phyloP scores from a whole-genome alignment of 2,329 filamentous ascomycete species.

The Aspergillus glaucus region DNA sequence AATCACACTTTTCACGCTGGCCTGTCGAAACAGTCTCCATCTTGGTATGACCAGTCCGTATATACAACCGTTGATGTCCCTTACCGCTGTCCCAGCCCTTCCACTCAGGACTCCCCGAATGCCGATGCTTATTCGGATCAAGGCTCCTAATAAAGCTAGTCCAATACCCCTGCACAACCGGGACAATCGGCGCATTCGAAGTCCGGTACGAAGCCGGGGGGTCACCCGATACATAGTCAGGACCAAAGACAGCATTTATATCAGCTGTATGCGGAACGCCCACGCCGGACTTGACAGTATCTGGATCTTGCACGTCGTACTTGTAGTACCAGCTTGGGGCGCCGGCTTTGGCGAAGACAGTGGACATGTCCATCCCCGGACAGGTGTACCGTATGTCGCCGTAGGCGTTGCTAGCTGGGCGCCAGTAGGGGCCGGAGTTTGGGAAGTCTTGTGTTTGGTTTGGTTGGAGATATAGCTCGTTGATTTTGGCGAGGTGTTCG shows the following conservation, averaged over 20 bases:
- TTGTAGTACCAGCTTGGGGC: slow-evolving; percentile 59
- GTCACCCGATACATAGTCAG: slow-evolving; percentile 43
- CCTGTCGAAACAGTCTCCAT: slow-evolving; percentile 41
- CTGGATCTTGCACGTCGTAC: slow-evolving; percentile 60
- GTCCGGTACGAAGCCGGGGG: slow-evolving; percentile 52
- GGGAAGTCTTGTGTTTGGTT: slow-evolving; percentile 42
- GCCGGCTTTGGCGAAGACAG: slow-evolving; percentile 30
- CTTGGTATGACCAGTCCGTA: slow-evolving; percentile 39
- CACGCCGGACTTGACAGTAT: slow-evolving; percentile 46
- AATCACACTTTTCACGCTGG: slow-evolving; percentile 43
- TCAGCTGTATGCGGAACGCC: slow-evolving; percentile 66
- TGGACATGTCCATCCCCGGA: slow-evolving; percentile 52
- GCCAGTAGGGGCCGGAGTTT: slow-evolving; percentile 51
- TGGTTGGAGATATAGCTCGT: slow-evolving; percentile 51
- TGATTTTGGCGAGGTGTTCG: slow-evolving; percentile 47
- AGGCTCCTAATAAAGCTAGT: slow-evolving; percentile 62
- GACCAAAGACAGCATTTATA: slow-evolving; percentile 61
- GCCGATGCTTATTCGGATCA: slow-evolving; percentile 57
- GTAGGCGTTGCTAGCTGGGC: slow-evolving; percentile 52
- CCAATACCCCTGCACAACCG: slow-evolving; percentile 65
- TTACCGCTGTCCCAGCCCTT: slow-evolving; percentile 34
- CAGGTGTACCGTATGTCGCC: slow-evolving; percentile 63
- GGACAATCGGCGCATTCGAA: slow-evolving; percentile 53
- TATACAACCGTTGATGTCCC: slow-evolving; percentile 34
- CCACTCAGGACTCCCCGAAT: slow-evolving; percentile 47